phyloP scores from a whole-genome alignment of 495 filamentous ascomycete species.

The Penicillium ucsense region DNA sequence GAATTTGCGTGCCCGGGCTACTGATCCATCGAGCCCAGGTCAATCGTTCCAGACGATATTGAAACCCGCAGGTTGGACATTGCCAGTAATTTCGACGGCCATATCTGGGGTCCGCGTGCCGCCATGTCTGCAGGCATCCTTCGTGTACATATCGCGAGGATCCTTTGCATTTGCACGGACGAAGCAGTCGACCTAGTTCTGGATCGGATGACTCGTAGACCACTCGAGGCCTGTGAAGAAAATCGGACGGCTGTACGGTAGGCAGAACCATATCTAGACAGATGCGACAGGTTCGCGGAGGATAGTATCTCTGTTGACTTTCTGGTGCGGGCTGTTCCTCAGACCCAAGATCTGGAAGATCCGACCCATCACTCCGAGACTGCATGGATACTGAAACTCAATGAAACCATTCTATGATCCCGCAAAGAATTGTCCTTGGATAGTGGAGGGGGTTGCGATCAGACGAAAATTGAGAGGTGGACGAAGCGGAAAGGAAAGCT shows the following conservation, averaged over 20 bases:
- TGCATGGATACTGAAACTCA: conserved; percentile 1
- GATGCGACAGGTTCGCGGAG: conserved; percentile 76
- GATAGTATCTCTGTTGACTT: conserved; percentile 41
- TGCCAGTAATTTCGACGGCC: conserved; percentile 66
- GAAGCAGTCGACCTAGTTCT: conserved; percentile 71
- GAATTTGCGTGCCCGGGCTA: conserved; percentile 52
- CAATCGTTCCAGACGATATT: conserved; percentile 73
- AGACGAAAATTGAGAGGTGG: neutral
- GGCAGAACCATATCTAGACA: conserved; percentile 79
- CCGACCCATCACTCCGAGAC: conserved; percentile 8
- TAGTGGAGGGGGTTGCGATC: neutral
- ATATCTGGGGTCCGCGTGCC: conserved; percentile 59
- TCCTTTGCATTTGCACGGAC: conserved; percentile 89
- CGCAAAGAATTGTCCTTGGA: neutral
- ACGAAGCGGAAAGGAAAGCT: neutral
- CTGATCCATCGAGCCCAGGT: conserved; percentile 64
- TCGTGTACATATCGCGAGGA: conserved; percentile 91
- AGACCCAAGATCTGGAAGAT: conserved; percentile 4
- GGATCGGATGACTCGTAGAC: conserved; percentile 66
- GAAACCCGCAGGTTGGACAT: conserved; percentile 81
- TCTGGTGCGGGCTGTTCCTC: neutral
- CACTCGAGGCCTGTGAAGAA: conserved; percentile 56
- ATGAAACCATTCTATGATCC: neutral
- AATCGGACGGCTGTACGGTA: conserved; percentile 57
- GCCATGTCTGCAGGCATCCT: conserved; percentile 83